A percentile compares a stretch with the other conserved stretches of the same genome.
These are phyloP conservation scores for Aspergillus heteromorphus DNA, from an alignment of 495 filamentous ascomycete genomes.

Conservation along the genomic window DNA sequence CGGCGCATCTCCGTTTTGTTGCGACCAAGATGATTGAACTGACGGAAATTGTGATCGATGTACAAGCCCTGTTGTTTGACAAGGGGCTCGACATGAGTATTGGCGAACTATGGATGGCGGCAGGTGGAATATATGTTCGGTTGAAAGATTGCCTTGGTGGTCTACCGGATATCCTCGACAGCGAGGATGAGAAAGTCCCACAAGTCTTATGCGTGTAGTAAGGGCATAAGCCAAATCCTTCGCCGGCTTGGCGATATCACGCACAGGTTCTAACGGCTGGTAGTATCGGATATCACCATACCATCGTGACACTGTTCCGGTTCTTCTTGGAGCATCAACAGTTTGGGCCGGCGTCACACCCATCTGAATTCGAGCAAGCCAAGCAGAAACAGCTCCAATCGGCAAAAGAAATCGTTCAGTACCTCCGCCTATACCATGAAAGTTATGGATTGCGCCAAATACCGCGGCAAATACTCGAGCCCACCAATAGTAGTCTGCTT, in stretches of 20 bases:
- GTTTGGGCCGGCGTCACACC: constrained; percentile 4
- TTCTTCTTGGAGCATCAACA: constrained; percentile 18
- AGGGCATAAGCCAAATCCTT: constrained; percentile 8
- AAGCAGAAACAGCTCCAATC: constrained; percentile 18
- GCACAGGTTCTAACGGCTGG: constrained; percentile 6
- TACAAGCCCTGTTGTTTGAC: constrained; percentile 25
- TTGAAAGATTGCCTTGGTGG: constrained; percentile 23
- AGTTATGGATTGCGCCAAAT: constrained; percentile 32
- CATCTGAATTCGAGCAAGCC: constrained; percentile 12
- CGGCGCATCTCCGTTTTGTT: constrained; percentile 28
- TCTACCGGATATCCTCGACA: constrained; percentile 20
- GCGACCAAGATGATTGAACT: constrained; percentile 21
- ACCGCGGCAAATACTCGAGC: constrained; percentile 28
- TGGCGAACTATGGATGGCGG: constrained; percentile 18
- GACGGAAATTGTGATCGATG: constrained; percentile 21
- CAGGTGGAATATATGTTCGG: constrained; percentile 17
- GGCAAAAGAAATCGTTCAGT: constrained; percentile 27
- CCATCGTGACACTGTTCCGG: constrained; percentile 21
- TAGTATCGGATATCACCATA: constrained; percentile 30
- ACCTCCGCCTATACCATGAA: constrained; percentile 25
- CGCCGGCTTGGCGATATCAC: background rate
- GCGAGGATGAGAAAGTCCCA: constrained; percentile 23
- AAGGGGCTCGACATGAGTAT: constrained; percentile 14
- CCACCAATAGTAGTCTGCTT: constrained; percentile 25
- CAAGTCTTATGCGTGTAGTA: constrained; percentile 37